A percentile compares a stretch with the other conserved stretches of the same genome.
Evolutionary conservation across 2,329 filamentous ascomycete species (phyloP).

Genomic region (Pezizomycotina sp.): DNA sequence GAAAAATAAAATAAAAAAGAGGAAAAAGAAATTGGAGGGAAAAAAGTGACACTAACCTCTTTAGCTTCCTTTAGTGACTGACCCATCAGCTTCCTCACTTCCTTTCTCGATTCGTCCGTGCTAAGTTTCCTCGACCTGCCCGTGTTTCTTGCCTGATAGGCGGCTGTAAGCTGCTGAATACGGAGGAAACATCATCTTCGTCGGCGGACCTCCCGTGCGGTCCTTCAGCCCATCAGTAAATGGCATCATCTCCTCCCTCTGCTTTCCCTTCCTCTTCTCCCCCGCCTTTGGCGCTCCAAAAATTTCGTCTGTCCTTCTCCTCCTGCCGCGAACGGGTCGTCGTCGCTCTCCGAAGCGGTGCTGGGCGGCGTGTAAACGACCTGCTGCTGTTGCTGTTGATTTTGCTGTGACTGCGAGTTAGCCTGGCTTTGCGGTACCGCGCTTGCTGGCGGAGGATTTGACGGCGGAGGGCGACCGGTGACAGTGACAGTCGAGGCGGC

Average conservation of each 20-base stretch:
- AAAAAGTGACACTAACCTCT: slow-evolving; percentile 11
- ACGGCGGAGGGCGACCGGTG: too few relatives aligned
- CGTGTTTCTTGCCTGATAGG: too few relatives aligned
- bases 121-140: slow-evolving; percentile 15
- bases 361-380: slow-evolving; percentile 18
- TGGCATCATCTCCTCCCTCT: slow-evolving; percentile 13
- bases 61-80: slow-evolving; percentile 17
- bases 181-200: too few relatives aligned
- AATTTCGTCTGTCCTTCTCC: too few relatives aligned
- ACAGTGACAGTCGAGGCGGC: too few relatives aligned
- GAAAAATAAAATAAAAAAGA: slow-evolving; percentile 1
- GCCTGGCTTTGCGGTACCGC: too few relatives aligned
- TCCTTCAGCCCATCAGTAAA: slow-evolving; percentile 6
- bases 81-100: slow-evolving; percentile 16
- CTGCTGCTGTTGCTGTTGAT: too few relatives aligned
- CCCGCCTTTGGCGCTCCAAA: too few relatives aligned
- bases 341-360: slow-evolving; percentile 19
- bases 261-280: slow-evolving; percentile 6
- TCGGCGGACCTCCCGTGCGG: slow-evolving; percentile 17
- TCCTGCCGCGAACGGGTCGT: too few relatives aligned
- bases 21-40: not conserved
- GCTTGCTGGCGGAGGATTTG: too few relatives aligned
- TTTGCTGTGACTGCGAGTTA: too few relatives aligned
- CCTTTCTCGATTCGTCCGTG: slow-evolving; percentile 15
- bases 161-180: too few relatives aligned